These are phyloP conservation scores for Beauveria sp. DNA, from an alignment of 2,329 filamentous ascomycete species.

Conservation along the genomic window DNA sequence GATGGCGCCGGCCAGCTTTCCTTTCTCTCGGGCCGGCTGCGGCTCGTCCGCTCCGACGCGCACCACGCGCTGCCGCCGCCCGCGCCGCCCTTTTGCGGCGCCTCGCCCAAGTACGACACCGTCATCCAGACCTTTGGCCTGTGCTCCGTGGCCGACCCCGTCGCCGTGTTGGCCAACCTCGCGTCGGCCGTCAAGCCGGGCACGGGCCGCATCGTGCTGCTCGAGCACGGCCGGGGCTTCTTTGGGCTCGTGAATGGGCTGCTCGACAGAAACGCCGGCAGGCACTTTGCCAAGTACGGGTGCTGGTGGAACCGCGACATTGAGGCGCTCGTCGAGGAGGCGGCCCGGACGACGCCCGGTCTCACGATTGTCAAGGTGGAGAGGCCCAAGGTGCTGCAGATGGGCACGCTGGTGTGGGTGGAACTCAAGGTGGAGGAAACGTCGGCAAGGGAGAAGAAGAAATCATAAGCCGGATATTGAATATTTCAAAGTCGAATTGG, in stretches of 20 bases:
- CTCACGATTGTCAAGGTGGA: conserved; percentile 49
- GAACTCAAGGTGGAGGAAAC: conserved; percentile 40
- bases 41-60: conserved; percentile 43
- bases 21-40: conserved; percentile 34
- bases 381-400: conserved; percentile 43
- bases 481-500: neutral
- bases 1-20: conserved; percentile 27
- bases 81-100: conserved; percentile 29
- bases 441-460: neutral
- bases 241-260: conserved; percentile 47
- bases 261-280: conserved; percentile 46
- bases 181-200: conserved; percentile 43
- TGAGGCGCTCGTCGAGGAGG: conserved; percentile 44
- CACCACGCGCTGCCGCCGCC: conserved; percentile 36
- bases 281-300: conserved; percentile 52
- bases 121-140: conserved; percentile 58
- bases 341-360: conserved; percentile 39
- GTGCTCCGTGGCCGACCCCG: conserved; percentile 53
- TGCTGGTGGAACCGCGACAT: conserved; percentile 66
- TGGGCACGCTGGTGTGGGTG: conserved; percentile 51
- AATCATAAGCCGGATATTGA: neutral
- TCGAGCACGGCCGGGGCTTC: conserved; percentile 55
- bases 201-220: conserved; percentile 51
- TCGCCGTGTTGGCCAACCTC: conserved; percentile 44
- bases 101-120: conserved; percentile 46